Evolutionary conservation across 345 rosid species (phyloP), one percentile per base, ranked within the genome.

Genomic region (Bruguiera gymnorhiza): DNA sequence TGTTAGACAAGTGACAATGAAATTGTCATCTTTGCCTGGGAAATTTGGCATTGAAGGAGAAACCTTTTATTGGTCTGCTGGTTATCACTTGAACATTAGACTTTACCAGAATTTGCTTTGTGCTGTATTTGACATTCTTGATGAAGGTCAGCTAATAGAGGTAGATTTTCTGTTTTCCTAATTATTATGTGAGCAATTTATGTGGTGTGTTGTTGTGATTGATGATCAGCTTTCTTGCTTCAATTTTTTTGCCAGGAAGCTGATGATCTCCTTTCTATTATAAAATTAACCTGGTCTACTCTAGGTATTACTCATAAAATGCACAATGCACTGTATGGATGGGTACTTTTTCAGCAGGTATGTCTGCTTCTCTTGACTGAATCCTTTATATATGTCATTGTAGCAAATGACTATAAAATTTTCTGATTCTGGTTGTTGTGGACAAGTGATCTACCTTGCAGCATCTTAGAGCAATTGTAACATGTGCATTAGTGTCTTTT

Each of bases 291-390:
- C 29, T 91, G 97, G 97, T 70, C 96, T 73, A 83, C 89, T 68
- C 84, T 95, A 78, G 99, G 99, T 84, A 88, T 95, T 81, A 95
- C 96, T 69, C 81, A 80, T 69, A 84, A 82, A 80, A 63, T 91
- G 69, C 99, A 95, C 73, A 67, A 86, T 82, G 93, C 90, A 70
- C 59, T 89, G 55, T 90, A 85, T 80, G 91, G 88, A 65, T 95
- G 93, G 97, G 83, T 83, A 69, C 87, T 92, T 66, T 86, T 95
- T 73, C 89, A 83, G 78, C 97, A 92, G 97, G 99, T 91, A 88
- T 68, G 66, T 27, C 27, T 55, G 59, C 24, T 1, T 16, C 29
- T 18, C 29, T 56, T 56, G 60, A 21, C 16, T 27, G 26, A 24
- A 9, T 56, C 7, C 16, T 21, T 56, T 27, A 9, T 13, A 26